Evolutionary conservation across 139 green algal genomes (phyloP).

Genomic region (Chlamydomonas incerta): DNA sequence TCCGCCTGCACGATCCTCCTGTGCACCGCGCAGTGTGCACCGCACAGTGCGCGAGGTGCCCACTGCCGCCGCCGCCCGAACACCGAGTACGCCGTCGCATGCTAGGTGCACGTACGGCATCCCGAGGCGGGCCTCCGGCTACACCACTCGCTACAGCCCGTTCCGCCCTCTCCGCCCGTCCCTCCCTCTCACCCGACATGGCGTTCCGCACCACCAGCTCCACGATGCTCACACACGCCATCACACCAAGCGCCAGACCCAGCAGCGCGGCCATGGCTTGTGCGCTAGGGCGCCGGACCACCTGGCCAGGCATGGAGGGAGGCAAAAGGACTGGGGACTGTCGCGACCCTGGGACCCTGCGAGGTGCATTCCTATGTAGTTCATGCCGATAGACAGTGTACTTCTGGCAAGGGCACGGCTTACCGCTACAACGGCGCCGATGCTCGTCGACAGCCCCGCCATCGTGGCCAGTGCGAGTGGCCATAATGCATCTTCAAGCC

Average conservation of each 20-base stretch:
- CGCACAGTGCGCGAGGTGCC: no score
- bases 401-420: background rate
- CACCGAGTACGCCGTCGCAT: no score
- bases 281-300: constrained; percentile 72
- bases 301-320: constrained; percentile 7
- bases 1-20: no score
- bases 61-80: no score
- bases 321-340: background rate
- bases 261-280: constrained; percentile 80
- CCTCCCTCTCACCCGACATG: no score
- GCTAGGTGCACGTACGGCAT: no score
- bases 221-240: constrained; percentile 81
- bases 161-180: no score
- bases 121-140: no score
- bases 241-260: constrained; percentile 80
- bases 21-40: no score
- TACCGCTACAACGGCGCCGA: constrained; percentile 79
- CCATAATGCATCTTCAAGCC: constrained; percentile 29
- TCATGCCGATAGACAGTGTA: background rate
- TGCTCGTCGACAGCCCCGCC: constrained; percentile 69
- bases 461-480: constrained; percentile 61
- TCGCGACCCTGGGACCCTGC: no score
- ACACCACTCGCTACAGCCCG: no score
- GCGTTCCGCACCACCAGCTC: constrained; percentile 86
- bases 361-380: background rate